These are phyloP conservation scores for Mortierella sp. DNA, from an alignment of 371 early-diverging fungal species.

Conservation along the genomic window DNA sequence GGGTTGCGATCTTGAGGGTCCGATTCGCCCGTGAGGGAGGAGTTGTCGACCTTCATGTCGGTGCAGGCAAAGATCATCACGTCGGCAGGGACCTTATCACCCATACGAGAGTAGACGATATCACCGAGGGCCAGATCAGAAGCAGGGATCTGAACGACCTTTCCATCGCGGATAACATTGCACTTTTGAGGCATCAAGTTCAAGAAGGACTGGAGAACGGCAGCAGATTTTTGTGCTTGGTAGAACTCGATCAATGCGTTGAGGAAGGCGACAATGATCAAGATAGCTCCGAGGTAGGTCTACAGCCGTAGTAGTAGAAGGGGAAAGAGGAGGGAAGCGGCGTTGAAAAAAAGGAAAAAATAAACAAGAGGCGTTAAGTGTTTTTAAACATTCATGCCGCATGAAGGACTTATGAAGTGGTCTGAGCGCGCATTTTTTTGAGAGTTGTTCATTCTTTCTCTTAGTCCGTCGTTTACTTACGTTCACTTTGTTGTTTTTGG, in stretches of 20 bases:
- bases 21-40: slow-evolving; percentile 95
- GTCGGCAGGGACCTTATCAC: slow-evolving; percentile 97
- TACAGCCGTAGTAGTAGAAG: slow-evolving; percentile 45
- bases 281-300: slow-evolving; percentile 91
- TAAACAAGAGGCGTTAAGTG: background rate
- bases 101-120: slow-evolving; percentile 87
- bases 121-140: slow-evolving; percentile 89
- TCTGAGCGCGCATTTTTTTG: background rate
- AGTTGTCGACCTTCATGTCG: slow-evolving; percentile 97
- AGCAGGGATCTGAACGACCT: slow-evolving; percentile 72
- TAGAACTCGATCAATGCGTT: slow-evolving; percentile 95
- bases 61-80: slow-evolving; percentile 75
- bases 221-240: slow-evolving; percentile 88
- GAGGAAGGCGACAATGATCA: slow-evolving; percentile 88
- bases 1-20: slow-evolving; percentile 89
- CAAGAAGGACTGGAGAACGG: slow-evolving; percentile 91
- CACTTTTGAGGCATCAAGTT: slow-evolving; percentile 90
- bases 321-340: background rate
- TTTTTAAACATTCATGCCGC: background rate
- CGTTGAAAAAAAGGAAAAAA: background rate
- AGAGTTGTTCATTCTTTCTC: background rate
- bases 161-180: slow-evolving; percentile 82
- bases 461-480: slow-evolving; percentile 61
- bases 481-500: slow-evolving; percentile 70
- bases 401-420: background rate